Percentiles rank a stretch among this genome's conserved stretches.
Evolutionary conservation across 257 asterid species (phyloP).

Genomic region (Scutellaria barbata): DNA sequence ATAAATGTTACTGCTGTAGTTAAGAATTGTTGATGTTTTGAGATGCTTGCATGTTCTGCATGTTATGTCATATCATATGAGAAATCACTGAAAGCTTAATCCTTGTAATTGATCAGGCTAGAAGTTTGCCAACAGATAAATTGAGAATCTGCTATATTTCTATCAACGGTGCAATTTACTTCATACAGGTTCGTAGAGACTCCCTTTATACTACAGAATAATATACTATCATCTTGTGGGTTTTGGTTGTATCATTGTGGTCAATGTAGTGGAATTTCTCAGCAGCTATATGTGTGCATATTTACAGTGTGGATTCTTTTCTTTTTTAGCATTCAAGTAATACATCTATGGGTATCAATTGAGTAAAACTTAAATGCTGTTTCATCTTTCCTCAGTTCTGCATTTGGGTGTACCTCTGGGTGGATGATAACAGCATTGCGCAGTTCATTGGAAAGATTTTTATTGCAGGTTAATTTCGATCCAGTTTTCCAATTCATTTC

Average conservation of each 20-base stretch:
- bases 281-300: constrained; percentile 12
- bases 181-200: constrained; percentile 64
- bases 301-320: constrained; percentile 10
- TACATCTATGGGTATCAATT: constrained; percentile 17
- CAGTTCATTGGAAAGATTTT: constrained; percentile 80
- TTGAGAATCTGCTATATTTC: constrained; percentile 67
- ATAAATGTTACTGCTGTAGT: constrained; percentile 7
- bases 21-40: constrained; percentile 3
- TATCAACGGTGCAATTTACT: constrained; percentile 65
- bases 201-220: constrained; percentile 7
- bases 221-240: constrained; percentile 10
- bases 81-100: constrained; percentile 35
- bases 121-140: constrained; percentile 88
- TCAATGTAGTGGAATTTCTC: constrained; percentile 20
- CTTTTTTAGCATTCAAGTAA: background rate
- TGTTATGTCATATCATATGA: constrained; percentile 22
- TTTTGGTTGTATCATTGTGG: constrained; percentile 15
- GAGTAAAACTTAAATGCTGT: constrained; percentile 5
- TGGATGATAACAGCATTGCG: constrained; percentile 54
- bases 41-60: constrained; percentile 33
- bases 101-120: constrained; percentile 68
- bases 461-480: constrained; percentile 65
- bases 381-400: constrained; percentile 54
- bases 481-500: constrained; percentile 24
- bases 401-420: constrained; percentile 81